phyloP scores from a whole-genome alignment of 2,329 filamentous ascomycete genomes.

The Epichloe hybrida region DNA sequence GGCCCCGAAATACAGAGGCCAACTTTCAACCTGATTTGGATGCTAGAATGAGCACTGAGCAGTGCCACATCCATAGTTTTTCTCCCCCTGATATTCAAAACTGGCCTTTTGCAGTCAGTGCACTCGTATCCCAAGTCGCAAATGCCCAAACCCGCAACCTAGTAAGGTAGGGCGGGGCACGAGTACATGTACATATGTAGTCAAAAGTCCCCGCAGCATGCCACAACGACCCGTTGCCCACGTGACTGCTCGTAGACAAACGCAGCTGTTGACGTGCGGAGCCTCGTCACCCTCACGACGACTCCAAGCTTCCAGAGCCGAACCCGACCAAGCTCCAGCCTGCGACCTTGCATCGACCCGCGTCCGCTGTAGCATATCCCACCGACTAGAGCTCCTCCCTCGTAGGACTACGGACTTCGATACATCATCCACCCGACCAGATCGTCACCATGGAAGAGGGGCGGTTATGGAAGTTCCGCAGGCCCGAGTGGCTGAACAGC shows the following conservation, averaged over 20 bases:
- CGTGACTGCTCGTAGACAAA: neutral
- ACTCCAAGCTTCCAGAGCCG: neutral
- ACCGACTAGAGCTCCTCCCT: neutral
- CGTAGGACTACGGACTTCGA: neutral
- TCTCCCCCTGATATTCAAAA: too few relatives aligned
- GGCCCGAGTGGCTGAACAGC: conserved; percentile 54
- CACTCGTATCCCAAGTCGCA: too few relatives aligned
- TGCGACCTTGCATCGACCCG: conserved; percentile 1
- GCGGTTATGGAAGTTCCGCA: conserved; percentile 53
- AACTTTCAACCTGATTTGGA: too few relatives aligned
- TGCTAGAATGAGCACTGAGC: too few relatives aligned
- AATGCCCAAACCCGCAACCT: too few relatives aligned
- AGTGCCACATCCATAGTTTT: too few relatives aligned
- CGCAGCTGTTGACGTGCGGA: neutral
- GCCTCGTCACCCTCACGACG: conserved; percentile 9
- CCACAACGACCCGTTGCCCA: neutral
- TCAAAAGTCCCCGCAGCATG: neutral
- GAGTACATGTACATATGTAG: too few relatives aligned
- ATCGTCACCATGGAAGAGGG: conserved; percentile 42
- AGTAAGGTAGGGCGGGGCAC: too few relatives aligned
- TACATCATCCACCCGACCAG: neutral
- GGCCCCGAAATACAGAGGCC: too few relatives aligned
- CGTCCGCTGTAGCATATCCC: neutral
- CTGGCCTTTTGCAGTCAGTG: too few relatives aligned
- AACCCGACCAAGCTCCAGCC: conserved; percentile 7